Evolutionary conservation across 1,139 yeast species (phyloP), one percentile per base, ranked within the genome.

Genomic region (Debaryomyces psychrophilus): DNA sequence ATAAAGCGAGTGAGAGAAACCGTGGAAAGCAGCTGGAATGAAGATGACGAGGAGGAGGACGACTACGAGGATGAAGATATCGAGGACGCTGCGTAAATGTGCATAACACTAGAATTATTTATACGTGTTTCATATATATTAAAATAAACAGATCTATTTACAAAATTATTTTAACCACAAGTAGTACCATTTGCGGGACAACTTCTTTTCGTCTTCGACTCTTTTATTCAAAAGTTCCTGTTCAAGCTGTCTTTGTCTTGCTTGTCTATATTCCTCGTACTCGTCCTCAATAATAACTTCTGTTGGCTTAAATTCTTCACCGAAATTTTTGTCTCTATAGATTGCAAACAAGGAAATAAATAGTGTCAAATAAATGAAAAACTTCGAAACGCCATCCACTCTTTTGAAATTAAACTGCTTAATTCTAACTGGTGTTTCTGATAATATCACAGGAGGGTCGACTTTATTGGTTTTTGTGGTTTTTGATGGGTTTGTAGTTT

Each of bases 1-100:
- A 82, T 87, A 48, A 90, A 90, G 63, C 72, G 97, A 53, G 99
- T 93, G 23, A 81, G 95, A 55, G 96, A 90, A 63, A 90, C 97
- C 0, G 99, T 93, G 43, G 99, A 93, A 59, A 85, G 78, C 52
- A 86, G 93, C 56, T 89, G 96, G 96, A 73, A 75, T 38, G 85
- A 81, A 52, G 85, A 81, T 49, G 78, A 78, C 9, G 84, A 82
- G 45, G 92, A 83, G 2, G 90, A 83, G 8, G 89, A 81, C 2
- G 87, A 81, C 41, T 82, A 80, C 8, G 86, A 82, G 17, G 83
- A 77, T 8, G 66, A 56, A 8, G 59, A 52, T 27, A 51, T 51
- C 26, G 44, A 38, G 8, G 44, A 31, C 22, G 37, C 34, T 17
- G 41, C 28, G 20, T 27, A 33, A 20, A 37, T 33, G 28, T 37